phyloP scores from a whole-genome alignment of 2,329 filamentous ascomycete species.

The Paraphoma chrysanthemicola region DNA sequence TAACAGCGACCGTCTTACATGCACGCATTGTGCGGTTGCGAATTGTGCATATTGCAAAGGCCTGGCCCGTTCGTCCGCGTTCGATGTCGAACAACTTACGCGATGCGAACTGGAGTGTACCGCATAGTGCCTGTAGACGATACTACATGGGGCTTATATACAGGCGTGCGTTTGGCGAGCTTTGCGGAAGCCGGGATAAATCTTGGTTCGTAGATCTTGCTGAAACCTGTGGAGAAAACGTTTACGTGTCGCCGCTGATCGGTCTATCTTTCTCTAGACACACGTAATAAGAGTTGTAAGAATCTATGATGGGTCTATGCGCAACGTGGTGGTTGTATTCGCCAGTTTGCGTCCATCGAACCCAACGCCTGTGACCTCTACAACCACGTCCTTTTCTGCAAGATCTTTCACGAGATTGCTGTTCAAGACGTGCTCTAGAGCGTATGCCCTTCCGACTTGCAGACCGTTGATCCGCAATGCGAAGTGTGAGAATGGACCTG shows the following conservation, averaged over 20 bases:
- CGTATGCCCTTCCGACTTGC: conserved; percentile 36
- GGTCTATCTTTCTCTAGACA: background rate
- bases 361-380: conserved; percentile 31
- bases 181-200: conserved; percentile 10
- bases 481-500: conserved; percentile 46
- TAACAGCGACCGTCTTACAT: conserved; percentile 21
- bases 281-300: conserved; percentile 1
- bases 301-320: background rate
- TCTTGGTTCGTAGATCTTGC: conserved; percentile 8
- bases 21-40: background rate
- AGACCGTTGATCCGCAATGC: conserved; percentile 27
- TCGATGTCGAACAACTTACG: background rate
- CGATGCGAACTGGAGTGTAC: conserved; percentile 1
- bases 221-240: conserved; percentile 1
- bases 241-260: background rate
- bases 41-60: conserved; percentile 14
- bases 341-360: conserved; percentile 36
- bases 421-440: conserved; percentile 30
- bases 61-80: conserved; percentile 8
- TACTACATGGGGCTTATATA: conserved; percentile 4
- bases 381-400: conserved; percentile 10
- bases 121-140: background rate
- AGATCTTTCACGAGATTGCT: conserved; percentile 15
- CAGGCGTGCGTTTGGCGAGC: conserved; percentile 6
- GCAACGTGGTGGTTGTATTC: background rate